Base-by-base conservation (phyloP, 140 eudicot genomes). In the Oenanthe javanica region DNA sequence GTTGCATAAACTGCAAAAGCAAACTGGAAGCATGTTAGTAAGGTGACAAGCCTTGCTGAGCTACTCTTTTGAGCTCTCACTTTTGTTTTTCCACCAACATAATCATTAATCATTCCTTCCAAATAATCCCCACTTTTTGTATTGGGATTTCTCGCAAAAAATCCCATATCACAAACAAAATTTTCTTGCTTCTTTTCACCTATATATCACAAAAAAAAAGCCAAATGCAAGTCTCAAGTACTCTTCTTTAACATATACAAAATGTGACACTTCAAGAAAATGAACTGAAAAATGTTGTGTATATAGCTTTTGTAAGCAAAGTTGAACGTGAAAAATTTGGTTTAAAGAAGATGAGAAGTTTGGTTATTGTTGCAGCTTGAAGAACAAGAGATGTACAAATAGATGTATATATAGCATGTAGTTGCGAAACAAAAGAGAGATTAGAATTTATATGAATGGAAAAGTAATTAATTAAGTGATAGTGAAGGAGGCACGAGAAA, bases 1-100 rank as follows among this genome's bases (percentile, higher is more conserved):
- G 99, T 94, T 0, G 99, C 99, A 61, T 94, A 94, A 50, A 94
- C 89, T 48, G 99, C 99, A 42, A 94, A 94, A 3, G 95, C 92
- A 31, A 94, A 88, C 67, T 94, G 99, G 43, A 94, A 84, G 61
- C 96, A 92, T 19, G 97, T 94, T 23, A 94, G 87, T 1, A 91
- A 57, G 5, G 97, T 92, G 31, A 92, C 99, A 2, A 92, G 85
- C 13, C 89, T 82, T 15, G 90, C 82, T 0, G 98, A 85, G 1
- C 87, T 40, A 74, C 89, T 81, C 86, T 88, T 92, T 85, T 81
- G 91, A 21, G 89, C 69, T 78, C 87, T 88, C 76, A 76, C 64
- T 71, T 86, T 89, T 0, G 83, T 25, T 74, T 89, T 88, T 23
- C 85, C 90, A 27, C 87, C 91, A 55, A 83, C 86, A 79, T 82